A percentile compares a stretch with the other conserved stretches of the same genome.
Evolutionary conservation across 108 stramenopile species (phyloP).

Genomic region (Asterionellopsis glacialis): DNA sequence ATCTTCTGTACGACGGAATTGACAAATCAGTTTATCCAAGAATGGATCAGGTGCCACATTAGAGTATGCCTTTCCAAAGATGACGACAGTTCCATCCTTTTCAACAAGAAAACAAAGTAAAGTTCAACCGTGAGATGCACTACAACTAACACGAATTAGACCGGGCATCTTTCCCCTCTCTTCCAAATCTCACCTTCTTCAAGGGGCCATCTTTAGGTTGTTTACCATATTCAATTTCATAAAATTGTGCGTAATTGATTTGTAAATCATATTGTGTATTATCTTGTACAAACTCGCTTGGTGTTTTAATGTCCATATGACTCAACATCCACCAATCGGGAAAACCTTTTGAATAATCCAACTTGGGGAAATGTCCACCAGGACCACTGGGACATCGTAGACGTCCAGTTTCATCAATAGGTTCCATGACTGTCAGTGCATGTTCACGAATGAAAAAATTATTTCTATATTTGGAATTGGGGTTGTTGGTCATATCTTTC

Average conservation of each 20-base stretch:
- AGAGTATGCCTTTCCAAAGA: slow-evolving; percentile 36
- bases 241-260: slow-evolving; percentile 42
- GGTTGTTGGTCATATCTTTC: slow-evolving; percentile 23
- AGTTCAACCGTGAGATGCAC: no score
- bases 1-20: slow-evolving; percentile 40
- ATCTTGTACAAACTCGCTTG: slow-evolving; percentile 56
- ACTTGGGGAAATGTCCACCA: slow-evolving; percentile 16
- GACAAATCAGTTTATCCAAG: slow-evolving; percentile 47
- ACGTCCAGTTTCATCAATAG: slow-evolving; percentile 4
- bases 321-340: slow-evolving; percentile 41
- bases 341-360: slow-evolving; percentile 39
- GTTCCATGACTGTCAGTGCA: slow-evolving; percentile 27
- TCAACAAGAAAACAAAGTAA: neutral
- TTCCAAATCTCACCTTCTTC: neutral
- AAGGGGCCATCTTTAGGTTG: slow-evolving; percentile 4
- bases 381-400: neutral
- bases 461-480: neutral
- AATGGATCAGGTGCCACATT: slow-evolving; percentile 11
- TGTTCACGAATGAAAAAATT: slow-evolving; percentile 42
- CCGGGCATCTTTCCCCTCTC: neutral
- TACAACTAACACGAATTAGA: no score
- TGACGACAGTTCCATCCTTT: slow-evolving; percentile 27
- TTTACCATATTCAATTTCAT: slow-evolving; percentile 22
- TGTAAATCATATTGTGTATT: slow-evolving; percentile 64
- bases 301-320: slow-evolving; percentile 52